Base-by-base conservation (phyloP, 2,329 filamentous ascomycete species). In the Cytospora piceae region DNA sequence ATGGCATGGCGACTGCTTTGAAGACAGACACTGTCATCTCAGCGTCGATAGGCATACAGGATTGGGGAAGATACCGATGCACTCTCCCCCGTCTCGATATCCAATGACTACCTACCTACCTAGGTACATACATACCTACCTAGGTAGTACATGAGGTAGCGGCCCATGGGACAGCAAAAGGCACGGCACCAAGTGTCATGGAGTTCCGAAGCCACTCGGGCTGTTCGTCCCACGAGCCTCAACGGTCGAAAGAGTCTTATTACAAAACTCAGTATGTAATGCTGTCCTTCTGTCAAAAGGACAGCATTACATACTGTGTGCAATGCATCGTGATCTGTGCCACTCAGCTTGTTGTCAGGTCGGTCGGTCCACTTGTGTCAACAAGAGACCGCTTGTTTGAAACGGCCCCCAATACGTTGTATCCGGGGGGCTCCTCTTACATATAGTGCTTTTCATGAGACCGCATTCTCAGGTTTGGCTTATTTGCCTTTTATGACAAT, bases 401-500 rank as follows among this genome's bases (percentile, higher is more conserved):
- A 56, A 56, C 54, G 34, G 54, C 54, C 54, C 54, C 46, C n/a
- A 37, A 37, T 27, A 34, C 27, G 27, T 29, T 5, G 27, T 29
- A 29, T 29, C 11, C 34, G 3, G 14, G 3, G 29, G 22, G 6
- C n/a, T 56, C 7, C 34, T 32, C 22, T 56, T 37, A 15, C 34
- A 37, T 12, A 15, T 29, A 29, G 27, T 4, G 12, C 14, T 15
- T 2, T 37, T 37, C 24, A n/a, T 56, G 54, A 56, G 29, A 37
- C 54, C 54, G 46, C 42, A 49, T 49, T 54, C 34, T 3, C 34
- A 53, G 53, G 51, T 46, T 46, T 54, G 55, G n/a, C 42, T 55
- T 59, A 51, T 56, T 49, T 59, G 62, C 51, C 49, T 37, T 8
- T 12, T 12, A 14, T 64, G 62, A 53, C 32, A 60, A 46, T 60